Evolutionary conservation across 2,329 filamentous ascomycete genomes (phyloP), one percentile per base, ranked within the genome.

Genomic region (Sporothrix phasma): DNA sequence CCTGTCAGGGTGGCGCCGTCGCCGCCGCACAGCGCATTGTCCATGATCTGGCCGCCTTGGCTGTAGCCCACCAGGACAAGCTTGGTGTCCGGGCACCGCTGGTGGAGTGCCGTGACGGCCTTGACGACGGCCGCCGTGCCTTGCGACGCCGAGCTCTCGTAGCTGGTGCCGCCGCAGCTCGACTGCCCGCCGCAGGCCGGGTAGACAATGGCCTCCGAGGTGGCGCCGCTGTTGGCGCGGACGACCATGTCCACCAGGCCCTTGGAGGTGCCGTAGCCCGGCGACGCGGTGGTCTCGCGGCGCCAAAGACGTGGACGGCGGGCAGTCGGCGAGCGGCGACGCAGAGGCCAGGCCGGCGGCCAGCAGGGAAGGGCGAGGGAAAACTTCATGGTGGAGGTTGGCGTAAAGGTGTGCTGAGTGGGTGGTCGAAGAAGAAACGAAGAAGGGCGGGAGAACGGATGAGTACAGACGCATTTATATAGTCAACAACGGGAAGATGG

Each of bases 11-110:
- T 79, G 0, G 75, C 70, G 31, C 82, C 80, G 0, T 77, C 78
- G 37, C 84, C 84, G n/a, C 84, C 84, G 66, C 84, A 87, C 51
- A 86, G 72, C 2, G 84, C 84, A 67, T 84, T 84, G 68, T 87
- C 84, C 74, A 85, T 81, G 69, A 87, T 86, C 69, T 87, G 82
- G 3, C 81, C 83, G 17, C 84, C 84, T 79, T 85, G 84, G 1
- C 82, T 85, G 73, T 87, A 87, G 3, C 85, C 84, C 22, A 86
- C 79, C 10, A 87, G 72, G 1, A 87, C 81, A 29, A 87, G 76
- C 71, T 85, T 76, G 4, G 83, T 81, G 64, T 75, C 71, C 0
- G 85, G 84, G 69, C 84, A 87, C 63, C 76, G 74, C 31, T 76
- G 72, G 70, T 86, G 80, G 71, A 83, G 85, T 31, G 74, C 73